These are phyloP conservation scores for Hypoxylon sp. DNA, from an alignment of 2,329 filamentous ascomycete genomes.

Conservation along the genomic window DNA sequence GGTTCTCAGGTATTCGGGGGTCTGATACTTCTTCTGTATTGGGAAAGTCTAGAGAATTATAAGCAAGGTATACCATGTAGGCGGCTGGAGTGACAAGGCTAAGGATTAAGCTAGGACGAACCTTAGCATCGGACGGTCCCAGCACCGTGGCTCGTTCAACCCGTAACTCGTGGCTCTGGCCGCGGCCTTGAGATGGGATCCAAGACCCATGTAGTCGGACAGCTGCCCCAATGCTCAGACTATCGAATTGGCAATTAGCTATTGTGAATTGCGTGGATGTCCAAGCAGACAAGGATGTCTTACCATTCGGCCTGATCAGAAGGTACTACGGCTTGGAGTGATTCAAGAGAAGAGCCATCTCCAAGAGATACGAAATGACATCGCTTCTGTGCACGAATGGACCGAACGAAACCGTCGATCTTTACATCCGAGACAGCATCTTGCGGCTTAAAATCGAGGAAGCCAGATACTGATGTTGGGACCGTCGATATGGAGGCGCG, in stretches of 20 bases:
- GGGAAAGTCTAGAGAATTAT: slow-evolving; percentile 77
- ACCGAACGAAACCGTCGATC: slow-evolving; percentile 84
- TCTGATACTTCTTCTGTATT: slow-evolving; percentile 96
- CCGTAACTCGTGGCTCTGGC: slow-evolving; percentile 84
- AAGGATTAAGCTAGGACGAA: slow-evolving; percentile 59
- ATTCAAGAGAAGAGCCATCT: slow-evolving; percentile 84
- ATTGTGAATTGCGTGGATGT: slow-evolving; percentile 29
- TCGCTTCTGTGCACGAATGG: slow-evolving; percentile 86
- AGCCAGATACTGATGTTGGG: slow-evolving; percentile 64
- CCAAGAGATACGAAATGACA: slow-evolving; percentile 86
- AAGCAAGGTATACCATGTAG: slow-evolving; percentile 39
- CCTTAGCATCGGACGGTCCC: slow-evolving; percentile 82
- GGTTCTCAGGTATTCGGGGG: slow-evolving; percentile 86
- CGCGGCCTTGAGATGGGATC: slow-evolving; percentile 75
- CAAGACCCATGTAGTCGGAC: slow-evolving; percentile 83
- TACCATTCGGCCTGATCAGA: slow-evolving; percentile 80
- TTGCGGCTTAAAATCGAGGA: slow-evolving; percentile 66
- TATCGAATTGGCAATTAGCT: slow-evolving; percentile 57
- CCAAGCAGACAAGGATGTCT: slow-evolving; percentile 51
- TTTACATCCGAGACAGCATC: slow-evolving; percentile 63
- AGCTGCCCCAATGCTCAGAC: slow-evolving; percentile 84
- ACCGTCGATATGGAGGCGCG: slow-evolving; percentile 49
- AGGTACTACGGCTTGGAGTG: slow-evolving; percentile 84
- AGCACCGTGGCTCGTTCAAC: slow-evolving; percentile 76
- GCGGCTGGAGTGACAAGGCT: slow-evolving; percentile 30